A percentile compares a stretch with the other conserved stretches of the same genome.
These are phyloP conservation scores for Dendrothele bispora DNA, from an alignment of 768 basidiomycete species.

Conservation along the genomic window DNA sequence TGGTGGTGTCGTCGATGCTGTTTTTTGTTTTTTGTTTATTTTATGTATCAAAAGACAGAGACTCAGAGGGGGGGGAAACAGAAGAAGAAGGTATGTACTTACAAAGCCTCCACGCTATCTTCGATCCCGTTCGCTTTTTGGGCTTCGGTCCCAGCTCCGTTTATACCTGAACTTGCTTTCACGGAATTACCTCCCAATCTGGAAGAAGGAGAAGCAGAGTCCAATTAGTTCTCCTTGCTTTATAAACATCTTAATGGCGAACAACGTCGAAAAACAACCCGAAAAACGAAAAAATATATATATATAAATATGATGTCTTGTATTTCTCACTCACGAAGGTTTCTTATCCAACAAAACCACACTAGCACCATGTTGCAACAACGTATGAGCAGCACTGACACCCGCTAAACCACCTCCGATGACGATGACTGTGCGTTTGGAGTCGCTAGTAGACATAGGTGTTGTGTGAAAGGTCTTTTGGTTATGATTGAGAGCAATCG, in stretches of 20 bases:
- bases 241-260: not conserved
- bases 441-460: constrained; percentile 14
- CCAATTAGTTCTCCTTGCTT: too few relatives aligned
- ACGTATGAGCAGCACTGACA: constrained; percentile 75
- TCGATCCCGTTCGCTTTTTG: constrained; percentile 17
- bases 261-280: not conserved
- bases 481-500: too few relatives aligned
- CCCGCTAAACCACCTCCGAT: constrained; percentile 73
- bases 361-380: constrained; percentile 71
- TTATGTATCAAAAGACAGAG: too few relatives aligned
- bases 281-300: too few relatives aligned
- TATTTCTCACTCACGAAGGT: constrained; percentile 20
- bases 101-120: constrained; percentile 20
- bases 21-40: too few relatives aligned
- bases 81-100: not conserved
- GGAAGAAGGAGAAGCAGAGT: not conserved
- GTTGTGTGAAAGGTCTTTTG: too few relatives aligned
- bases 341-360: constrained; percentile 64
- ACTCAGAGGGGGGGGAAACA: not conserved
- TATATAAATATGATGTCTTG: too few relatives aligned
- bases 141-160: constrained; percentile 21
- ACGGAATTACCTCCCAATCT: constrained; percentile 13
- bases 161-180: constrained; percentile 29
- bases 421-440: constrained; percentile 40
- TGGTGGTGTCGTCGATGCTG: constrained; percentile 18